Percentiles rank a stretch among this genome's conserved stretches.
Evolutionary conservation across 495 filamentous ascomycete species (phyloP).

Genomic region (Hypoxylon fragiforme): DNA sequence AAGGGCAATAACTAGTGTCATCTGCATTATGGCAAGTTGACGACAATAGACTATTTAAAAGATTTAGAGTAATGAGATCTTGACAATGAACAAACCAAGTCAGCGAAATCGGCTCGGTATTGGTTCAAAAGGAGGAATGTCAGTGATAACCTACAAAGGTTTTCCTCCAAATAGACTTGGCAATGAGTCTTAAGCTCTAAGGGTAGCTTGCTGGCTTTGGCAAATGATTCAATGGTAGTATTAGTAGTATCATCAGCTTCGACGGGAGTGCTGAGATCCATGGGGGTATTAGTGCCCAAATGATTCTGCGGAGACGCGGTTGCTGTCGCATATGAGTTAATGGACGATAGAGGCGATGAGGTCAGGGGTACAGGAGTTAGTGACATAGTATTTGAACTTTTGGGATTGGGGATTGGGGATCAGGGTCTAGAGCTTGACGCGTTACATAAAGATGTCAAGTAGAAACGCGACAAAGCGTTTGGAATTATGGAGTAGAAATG

Average conservation of each 20-base stretch:
- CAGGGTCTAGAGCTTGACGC: slow-evolving; percentile 23
- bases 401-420: too few species aligned
- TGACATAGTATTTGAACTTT: slow-evolving; percentile 8
- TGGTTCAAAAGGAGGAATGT: not conserved
- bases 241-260: slow-evolving; percentile 10
- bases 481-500: not conserved
- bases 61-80: slow-evolving; percentile 71
- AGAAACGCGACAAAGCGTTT: slow-evolving; percentile 24
- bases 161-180: slow-evolving; percentile 75
- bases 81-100: not conserved
- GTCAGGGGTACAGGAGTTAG: not conserved
- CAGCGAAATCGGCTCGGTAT: not conserved
- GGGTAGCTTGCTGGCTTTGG: slow-evolving; percentile 57
- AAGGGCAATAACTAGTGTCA: slow-evolving; percentile 47
- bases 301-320: slow-evolving; percentile 12
- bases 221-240: slow-evolving; percentile 42
- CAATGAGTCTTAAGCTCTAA: slow-evolving; percentile 66
- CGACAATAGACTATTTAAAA: slow-evolving; percentile 67
- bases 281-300: slow-evolving; percentile 3
- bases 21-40: slow-evolving; percentile 35
- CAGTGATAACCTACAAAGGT: slow-evolving; percentile 61
- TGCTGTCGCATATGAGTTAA: slow-evolving; percentile 24
- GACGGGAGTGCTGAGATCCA: slow-evolving; percentile 19
- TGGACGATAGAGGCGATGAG: slow-evolving; percentile 21
- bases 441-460: slow-evolving; percentile 13